Percentiles rank a stretch among this genome's conserved stretches.
Conservation (phyloP, 192 early-diverging fungal genomes). For the Gonapodya prolifera region DNA sequence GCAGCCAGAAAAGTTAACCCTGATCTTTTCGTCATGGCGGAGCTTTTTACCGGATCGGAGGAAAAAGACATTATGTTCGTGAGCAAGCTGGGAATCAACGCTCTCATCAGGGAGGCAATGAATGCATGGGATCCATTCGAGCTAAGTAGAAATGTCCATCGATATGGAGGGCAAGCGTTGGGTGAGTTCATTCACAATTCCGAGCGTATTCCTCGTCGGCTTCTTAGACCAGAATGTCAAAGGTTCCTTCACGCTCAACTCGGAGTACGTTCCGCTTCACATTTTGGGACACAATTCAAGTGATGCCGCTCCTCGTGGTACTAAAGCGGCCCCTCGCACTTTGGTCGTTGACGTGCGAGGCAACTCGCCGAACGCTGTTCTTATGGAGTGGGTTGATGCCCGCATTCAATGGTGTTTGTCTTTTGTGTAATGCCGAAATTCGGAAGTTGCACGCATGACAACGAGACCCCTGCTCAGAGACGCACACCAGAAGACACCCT, state of each 20-base stretch:
- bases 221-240: not conserved
- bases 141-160: slow-evolving; percentile 77
- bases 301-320: slow-evolving; percentile 46
- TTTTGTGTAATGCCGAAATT: not conserved
- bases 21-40: slow-evolving; percentile 92
- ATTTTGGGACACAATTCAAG: slow-evolving; percentile 17
- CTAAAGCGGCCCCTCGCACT: slow-evolving; percentile 16
- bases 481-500: slow-evolving; percentile 81
- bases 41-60: slow-evolving; percentile 95
- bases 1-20: slow-evolving; percentile 70
- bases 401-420: not conserved
- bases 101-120: slow-evolving; percentile 96
- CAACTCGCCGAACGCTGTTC: slow-evolving; percentile 79
- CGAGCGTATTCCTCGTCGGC: not conserved
- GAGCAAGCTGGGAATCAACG: slow-evolving; percentile 84
- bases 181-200: slow-evolving; percentile 30
- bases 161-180: slow-evolving; percentile 81
- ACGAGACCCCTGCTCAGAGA: slow-evolving; percentile 89
- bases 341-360: slow-evolving; percentile 61
- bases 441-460: slow-evolving; percentile 83
- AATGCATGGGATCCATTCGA: slow-evolving; percentile 90
- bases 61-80: slow-evolving; percentile 91
- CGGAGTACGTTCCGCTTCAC: not conserved
- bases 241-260: slow-evolving; percentile 5
- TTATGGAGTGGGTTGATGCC: slow-evolving; percentile 64